These are phyloP conservation scores for Nidularia sp. DNA, from an alignment of 768 basidiomycete genomes.

Conservation along the genomic window DNA sequence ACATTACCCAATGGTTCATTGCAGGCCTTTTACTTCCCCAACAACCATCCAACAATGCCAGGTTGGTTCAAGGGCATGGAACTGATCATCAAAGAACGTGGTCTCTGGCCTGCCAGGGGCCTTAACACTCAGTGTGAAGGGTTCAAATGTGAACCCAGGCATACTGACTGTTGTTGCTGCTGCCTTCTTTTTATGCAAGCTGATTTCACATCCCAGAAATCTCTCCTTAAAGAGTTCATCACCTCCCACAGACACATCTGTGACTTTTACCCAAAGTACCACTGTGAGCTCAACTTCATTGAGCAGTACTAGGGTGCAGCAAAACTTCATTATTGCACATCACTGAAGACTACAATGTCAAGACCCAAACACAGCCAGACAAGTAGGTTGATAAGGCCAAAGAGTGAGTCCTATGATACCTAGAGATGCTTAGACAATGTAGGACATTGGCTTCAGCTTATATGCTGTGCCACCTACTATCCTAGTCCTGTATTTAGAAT, in stretches of 20 bases:
- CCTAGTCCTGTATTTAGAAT: too few relatives aligned
- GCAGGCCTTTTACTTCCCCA: constrained; percentile 27
- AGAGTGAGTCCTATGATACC: too few relatives aligned
- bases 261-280: too few relatives aligned
- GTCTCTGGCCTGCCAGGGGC: constrained; percentile 15
- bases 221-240: constrained; percentile 12
- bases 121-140: constrained; percentile 16
- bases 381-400: too few relatives aligned
- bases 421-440: too few relatives aligned
- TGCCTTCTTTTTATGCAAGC: constrained; percentile 13
- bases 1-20: constrained; percentile 11
- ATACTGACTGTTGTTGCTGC: constrained; percentile 23
- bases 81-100: constrained; percentile 20
- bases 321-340: constrained; percentile 26
- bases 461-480: too few relatives aligned
- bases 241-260: constrained; percentile 7
- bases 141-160: constrained; percentile 21
- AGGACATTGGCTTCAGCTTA: too few relatives aligned
- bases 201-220: constrained; percentile 13
- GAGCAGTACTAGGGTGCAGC: constrained; percentile 30
- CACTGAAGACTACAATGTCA: too few relatives aligned
- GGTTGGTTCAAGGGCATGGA: constrained; percentile 35
- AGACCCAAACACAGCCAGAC: too few relatives aligned
- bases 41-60: constrained; percentile 22
- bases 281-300: too few relatives aligned